Base-by-base conservation (phyloP, 345 rosid species). In the Bruguiera sexangula region DNA sequence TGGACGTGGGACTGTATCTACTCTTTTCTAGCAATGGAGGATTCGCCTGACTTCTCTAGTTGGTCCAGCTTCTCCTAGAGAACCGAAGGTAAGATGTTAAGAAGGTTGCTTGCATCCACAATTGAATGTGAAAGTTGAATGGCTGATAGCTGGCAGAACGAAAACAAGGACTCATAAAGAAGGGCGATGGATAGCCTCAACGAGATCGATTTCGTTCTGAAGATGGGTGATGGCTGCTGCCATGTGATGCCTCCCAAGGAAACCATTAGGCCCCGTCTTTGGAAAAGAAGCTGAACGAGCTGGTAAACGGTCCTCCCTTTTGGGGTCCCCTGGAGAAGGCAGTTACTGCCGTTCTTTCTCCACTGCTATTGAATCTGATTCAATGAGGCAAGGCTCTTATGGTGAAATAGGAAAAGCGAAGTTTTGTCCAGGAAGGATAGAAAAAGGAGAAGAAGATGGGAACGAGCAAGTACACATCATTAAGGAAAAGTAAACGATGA, bases 11-110 rank as follows among this genome's bases (percentile, higher is more conserved):
- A 22, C 26, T 20, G 6, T 15, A 18, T 4, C 79, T 73, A 82
- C 88, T 74, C 82, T 79, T 68, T 36, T 80, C 86, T 78, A 16
- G 80, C 83, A 32, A 59, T 30, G 64, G 88, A 82, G 34, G 84
- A 78, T 74, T 74, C 80, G 1, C 88, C 86, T 5, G 70, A 18
- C 4, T 72, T 74, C 18, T 85, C 82, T 10, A 85, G 84, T 64
- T 69, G 69, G 30, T 80, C 76, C 73, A 85, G 71, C 72, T 85
- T 86, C 70, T 80, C 80, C 84, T 80, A 63, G 53, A 71, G 0
- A 53, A 34, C 1, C 19, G 63, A 26, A 36, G 4, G 6, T 1
- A n/a, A 31, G 24, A 10, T 22, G 9, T 55, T 30, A 55, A 15
- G 29, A 55, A 13, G 60, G 5, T 21, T 55, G 29, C 8, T 55